Base-by-base conservation (phyloP, 169 alveolate genomes). In the Theileria equi region DNA sequence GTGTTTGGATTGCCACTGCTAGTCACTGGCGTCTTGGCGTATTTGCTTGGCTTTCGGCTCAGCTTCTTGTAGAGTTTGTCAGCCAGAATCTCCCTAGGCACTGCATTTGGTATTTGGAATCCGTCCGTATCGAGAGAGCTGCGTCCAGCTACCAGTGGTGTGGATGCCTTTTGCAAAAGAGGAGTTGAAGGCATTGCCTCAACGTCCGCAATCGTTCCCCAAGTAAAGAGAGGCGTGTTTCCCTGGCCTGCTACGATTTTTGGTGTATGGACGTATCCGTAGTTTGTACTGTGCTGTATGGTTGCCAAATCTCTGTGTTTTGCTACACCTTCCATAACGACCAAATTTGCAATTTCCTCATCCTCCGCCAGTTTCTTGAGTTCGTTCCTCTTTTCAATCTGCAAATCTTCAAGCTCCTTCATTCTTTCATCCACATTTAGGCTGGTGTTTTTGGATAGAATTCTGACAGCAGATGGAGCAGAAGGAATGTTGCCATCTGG, bases 211-310 rank as follows among this genome's bases (percentile, higher is more conserved):
- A 79, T 64, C 16, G 60, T 52, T 0, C 88, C 88, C 88, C 88
- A 79, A 19, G 88, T 79, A 26, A 79, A 55, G 2, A 79, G 68
- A 1, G 88, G 88, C 17, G 53, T 72, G 45, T 79, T 83, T 7
- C 78, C 86, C 25, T 79, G 65, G 23, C 88, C 88, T 0, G 88
- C 88, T 16, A 54, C 45, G 35, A 62, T 79, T 13, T 71, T 21
- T 17, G 91, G 91, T 23, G 91, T 84, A 1, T 61, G 34, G 13
- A 84, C 87, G 49, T 71, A 84, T 23, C 5, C 68, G 52, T 43
- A 13, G 21, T 19, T 19, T n/a, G 34, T 72, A 7, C 35, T 49
- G 61, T 41, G 31, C 50, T 47, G 62, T 31, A 54, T 68, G 45
- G 35, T 38, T 6, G 32, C 67, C 47, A 76, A 71, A 43, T 65